Evolutionary conservation across 371 early-diverging fungal genomes (phyloP), one percentile per base, ranked within the genome.

Genomic region (Gilbertella persicaria): DNA sequence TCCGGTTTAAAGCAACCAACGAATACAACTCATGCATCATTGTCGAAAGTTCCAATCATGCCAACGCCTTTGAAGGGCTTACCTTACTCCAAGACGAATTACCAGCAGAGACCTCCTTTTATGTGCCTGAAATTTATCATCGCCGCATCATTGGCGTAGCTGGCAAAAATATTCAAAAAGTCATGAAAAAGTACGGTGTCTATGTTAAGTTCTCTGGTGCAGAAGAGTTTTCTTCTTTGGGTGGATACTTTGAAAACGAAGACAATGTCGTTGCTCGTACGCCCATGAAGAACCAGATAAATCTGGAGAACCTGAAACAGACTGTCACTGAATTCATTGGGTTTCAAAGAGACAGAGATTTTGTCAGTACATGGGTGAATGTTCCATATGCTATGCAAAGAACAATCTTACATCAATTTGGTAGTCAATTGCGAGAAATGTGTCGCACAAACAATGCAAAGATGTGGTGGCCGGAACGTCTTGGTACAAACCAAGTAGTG

Each of bases 161-260:
- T 0, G 96, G 96, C 39, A 93, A 91, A 61, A 91, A 92, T 62
- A 93, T 95, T 39, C 94, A 94, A 55, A 75, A 87, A 38, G 90
- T 93, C 60, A 95, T 95, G 96, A 95, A 94, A 55, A 88, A 90
- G 60, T 90, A 85, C 47, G 93, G 93, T n/a, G 94, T 95, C 2
- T 94, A 92, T 64, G 92, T 95, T 45, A 95, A 94, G 62, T 94
- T 94, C 62, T 84, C 85, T 20, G 90, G 85, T 44, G 78, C 85
- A 0, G 89, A 89, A 35, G 92, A 92, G 56, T 86, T 79, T 63
- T 79, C 83, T 4, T 65, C 69, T 5, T 50, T 88, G 8, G 90
- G 90, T 17, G 92, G 90, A 1, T 88, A 88, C 50, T 86, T 79
- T 45, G 85, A 86, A 51, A 86, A 84, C 50, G 69, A 78, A 45